Base-by-base conservation (phyloP, 805 yeast genomes). In the Candida berthetii region DNA sequence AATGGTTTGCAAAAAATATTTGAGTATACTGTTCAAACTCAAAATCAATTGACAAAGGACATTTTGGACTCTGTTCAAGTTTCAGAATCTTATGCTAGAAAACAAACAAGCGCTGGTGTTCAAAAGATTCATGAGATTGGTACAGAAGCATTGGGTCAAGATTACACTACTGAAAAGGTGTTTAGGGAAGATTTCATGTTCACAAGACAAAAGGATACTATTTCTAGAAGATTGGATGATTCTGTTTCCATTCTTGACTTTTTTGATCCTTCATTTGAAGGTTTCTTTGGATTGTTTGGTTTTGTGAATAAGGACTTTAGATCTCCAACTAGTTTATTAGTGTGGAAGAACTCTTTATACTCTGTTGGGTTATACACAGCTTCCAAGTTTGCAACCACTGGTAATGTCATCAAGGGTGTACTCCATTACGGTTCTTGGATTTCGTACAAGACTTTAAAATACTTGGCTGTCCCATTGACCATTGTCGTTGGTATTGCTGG, bases 101-200 rank as follows among this genome's bases (percentile, higher is more conserved):
- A 56, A 3, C 60, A 69, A 20, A 87, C 98, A 0, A 61, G 71
- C 9, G 58, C 57, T 6, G 75, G 80, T 4, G 91, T 93, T 17
- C 72, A 71, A 7, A 69, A 73, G 27, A 80, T 93, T 44, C 78
- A 78, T 42, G 47, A 60, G 7, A 49, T 82, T 16, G 98, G 96
- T 0, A 68, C 72, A 37, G 65, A 64, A 3, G 73, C 76, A n/a
- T 65, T 89, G 35, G 87, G 87, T 7, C 74, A 76, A 25, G 82
- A 78, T 24, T 72, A 69, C 35, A 64, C 66, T 14, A 50, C 75
- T 22, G 82, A 80, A 40, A 76, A 80, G 40, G 71, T 71, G 8
- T 87, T 87, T 58, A 74, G 82, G 43, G 73, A 84, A 9, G 80
- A 78, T 24, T 72, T 84, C 32, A 93, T 93, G 98, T 91, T 89